Conservation (phyloP, 1,284 basidiomycete genomes). For the Pseudozyma sp. region DNA sequence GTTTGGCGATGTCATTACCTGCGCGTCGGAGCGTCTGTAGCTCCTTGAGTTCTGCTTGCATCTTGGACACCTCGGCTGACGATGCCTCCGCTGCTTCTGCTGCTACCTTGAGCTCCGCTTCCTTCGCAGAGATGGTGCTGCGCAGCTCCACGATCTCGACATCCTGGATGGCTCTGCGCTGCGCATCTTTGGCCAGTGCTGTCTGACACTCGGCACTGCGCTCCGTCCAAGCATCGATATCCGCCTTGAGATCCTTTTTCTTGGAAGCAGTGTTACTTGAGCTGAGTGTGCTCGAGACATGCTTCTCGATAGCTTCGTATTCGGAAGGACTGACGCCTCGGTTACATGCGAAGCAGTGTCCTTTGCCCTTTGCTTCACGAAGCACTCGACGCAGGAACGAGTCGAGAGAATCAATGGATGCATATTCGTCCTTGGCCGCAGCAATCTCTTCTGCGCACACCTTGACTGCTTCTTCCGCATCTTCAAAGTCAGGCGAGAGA, state of each 20-base stretch:
- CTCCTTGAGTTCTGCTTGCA: constrained; percentile 47
- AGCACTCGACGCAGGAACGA: constrained; percentile 78
- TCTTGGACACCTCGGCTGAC: constrained; percentile 29
- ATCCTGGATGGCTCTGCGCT: constrained; percentile 47
- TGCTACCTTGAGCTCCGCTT: constrained; percentile 62
- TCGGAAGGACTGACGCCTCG: constrained; percentile 78
- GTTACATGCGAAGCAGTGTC: constrained; percentile 82
- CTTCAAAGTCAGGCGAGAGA: constrained; percentile 68
- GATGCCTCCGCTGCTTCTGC: constrained; percentile 63
- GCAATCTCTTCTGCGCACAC: constrained; percentile 74
- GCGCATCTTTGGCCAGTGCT: constrained; percentile 74
- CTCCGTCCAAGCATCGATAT: constrained; percentile 71
- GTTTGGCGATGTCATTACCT: constrained; percentile 46
- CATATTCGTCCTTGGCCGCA: constrained; percentile 58
- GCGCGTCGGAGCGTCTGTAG: constrained; percentile 43
- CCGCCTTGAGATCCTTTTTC: constrained; percentile 75
- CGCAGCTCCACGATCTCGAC: constrained; percentile 72
- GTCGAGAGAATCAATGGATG: constrained; percentile 64
- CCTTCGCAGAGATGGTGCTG: constrained; percentile 75
- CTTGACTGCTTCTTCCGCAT: constrained; percentile 75
- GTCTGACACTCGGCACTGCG: constrained; percentile 72
- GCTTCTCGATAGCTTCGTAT: constrained; percentile 65
- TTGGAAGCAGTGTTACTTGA: constrained; percentile 72
- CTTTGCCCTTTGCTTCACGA: constrained; percentile 75
- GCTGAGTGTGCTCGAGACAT: constrained; percentile 55